Conservation (phyloP, 1,284 basidiomycete genomes). For the Xanthoconium separans region DNA sequence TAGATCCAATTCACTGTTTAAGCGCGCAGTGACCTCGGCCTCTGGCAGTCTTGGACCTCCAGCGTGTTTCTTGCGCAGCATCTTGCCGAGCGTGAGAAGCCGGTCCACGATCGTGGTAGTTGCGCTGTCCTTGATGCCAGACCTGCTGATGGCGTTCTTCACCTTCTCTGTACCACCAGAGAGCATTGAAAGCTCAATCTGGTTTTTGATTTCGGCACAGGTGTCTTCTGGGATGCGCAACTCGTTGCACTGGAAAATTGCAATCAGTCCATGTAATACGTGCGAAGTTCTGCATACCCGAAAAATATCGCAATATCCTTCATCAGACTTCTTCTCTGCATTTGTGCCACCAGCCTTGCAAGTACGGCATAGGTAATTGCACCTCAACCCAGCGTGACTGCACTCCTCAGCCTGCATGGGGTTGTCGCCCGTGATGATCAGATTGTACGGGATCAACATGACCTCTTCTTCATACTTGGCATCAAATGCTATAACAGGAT, state of each 20-base stretch:
- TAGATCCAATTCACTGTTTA: conserved; percentile 4
- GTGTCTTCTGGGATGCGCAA: too few species aligned
- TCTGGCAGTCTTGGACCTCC: neutral
- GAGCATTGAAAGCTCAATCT: too few species aligned
- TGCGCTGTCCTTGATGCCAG: conserved; percentile 5
- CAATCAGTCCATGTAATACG: too few species aligned
- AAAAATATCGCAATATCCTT: conserved; percentile 22
- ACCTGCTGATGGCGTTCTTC: neutral
- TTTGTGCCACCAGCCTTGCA: conserved; percentile 33
- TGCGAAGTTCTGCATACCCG: conserved; percentile 10
- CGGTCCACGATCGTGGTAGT: neutral
- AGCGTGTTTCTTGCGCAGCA: neutral
- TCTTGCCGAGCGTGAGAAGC: conserved; percentile 7
- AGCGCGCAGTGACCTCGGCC: neutral
- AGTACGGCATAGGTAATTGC: conserved; percentile 31
- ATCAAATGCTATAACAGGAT: conserved; percentile 20
- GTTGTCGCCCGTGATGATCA: conserved; percentile 33
- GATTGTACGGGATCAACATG: conserved; percentile 23
- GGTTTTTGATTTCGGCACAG: too few species aligned
- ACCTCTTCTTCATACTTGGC: conserved; percentile 19
- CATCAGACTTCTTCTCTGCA: conserved; percentile 19
- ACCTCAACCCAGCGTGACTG: conserved; percentile 29
- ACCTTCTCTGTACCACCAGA: conserved; percentile 8
- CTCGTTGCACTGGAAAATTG: too few species aligned
- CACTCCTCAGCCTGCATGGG: conserved; percentile 38